These are phyloP conservation scores for Venturia effusa DNA, from an alignment of 2,329 filamentous ascomycete species.

Conservation along the genomic window DNA sequence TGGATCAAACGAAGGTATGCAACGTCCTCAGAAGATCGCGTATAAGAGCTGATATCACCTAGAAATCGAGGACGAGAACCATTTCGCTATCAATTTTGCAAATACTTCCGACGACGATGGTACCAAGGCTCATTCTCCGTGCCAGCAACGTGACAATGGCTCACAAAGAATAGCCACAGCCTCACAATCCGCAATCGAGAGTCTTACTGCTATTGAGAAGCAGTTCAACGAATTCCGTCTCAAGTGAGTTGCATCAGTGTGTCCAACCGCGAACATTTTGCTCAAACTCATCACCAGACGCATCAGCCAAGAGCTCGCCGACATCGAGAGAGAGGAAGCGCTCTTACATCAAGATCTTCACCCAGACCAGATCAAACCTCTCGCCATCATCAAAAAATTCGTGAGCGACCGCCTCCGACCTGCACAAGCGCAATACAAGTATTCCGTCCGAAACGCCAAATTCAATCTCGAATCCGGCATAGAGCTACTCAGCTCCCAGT, in stretches of 20 bases:
- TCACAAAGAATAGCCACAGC: neutral
- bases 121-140: neutral
- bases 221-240: neutral
- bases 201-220: neutral
- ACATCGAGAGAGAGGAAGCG: neutral
- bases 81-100: neutral
- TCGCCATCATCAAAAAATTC: neutral
- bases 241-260: neutral
- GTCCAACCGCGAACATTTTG: neutral
- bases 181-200: neutral
- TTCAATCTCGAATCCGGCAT: neutral
- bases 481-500: neutral
- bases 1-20: neutral
- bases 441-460: neutral
- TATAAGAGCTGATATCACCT: neutral
- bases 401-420: neutral
- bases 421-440: neutral
- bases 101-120: neutral
- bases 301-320: neutral
- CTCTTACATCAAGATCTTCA: neutral
- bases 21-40: neutral
- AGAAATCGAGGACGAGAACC: neutral
- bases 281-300: neutral
- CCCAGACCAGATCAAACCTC: neutral
- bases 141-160: neutral